Conservation (phyloP, 2,329 filamentous ascomycete species). For the Fusarium bulbicola region DNA sequence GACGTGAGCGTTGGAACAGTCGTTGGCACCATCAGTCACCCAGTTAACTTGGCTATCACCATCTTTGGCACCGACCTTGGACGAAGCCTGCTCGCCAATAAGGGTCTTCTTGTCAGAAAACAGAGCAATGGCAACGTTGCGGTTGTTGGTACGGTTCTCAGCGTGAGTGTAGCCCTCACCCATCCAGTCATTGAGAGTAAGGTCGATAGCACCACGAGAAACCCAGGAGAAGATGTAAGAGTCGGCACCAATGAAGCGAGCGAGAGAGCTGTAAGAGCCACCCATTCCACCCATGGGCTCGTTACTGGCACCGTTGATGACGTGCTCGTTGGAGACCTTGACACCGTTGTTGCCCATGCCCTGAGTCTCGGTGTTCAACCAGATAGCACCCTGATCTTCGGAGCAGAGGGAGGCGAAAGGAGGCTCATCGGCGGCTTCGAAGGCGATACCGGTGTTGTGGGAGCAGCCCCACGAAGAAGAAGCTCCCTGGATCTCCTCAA, state of each 20-base stretch:
- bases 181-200: conserved; percentile 66
- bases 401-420: conserved; percentile 69
- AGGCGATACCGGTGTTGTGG: conserved; percentile 72
- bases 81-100: conserved; percentile 61
- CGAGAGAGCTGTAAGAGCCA: conserved; percentile 68
- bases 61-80: conserved; percentile 59
- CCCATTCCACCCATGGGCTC: conserved; percentile 71
- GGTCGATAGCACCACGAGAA: conserved; percentile 65
- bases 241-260: conserved; percentile 60
- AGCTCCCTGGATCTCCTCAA: conserved; percentile 61
- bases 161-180: conserved; percentile 62
- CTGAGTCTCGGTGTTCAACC: conserved; percentile 69
- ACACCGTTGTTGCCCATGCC: conserved; percentile 62
- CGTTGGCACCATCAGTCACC: conserved; percentile 60
- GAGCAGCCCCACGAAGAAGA: conserved; percentile 68
- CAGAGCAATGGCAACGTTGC: conserved; percentile 67
- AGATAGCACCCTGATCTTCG: conserved; percentile 70
- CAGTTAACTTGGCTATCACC: conserved; percentile 69
- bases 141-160: conserved; percentile 63
- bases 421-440: conserved; percentile 66
- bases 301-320: conserved; percentile 65
- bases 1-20: conserved; percentile 67
- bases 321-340: conserved; percentile 71
- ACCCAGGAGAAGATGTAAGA: conserved; percentile 71
- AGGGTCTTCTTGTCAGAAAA: conserved; percentile 68